Conservation (phyloP, 768 basidiomycete genomes). For the Gelatoporia subvermispora region DNA sequence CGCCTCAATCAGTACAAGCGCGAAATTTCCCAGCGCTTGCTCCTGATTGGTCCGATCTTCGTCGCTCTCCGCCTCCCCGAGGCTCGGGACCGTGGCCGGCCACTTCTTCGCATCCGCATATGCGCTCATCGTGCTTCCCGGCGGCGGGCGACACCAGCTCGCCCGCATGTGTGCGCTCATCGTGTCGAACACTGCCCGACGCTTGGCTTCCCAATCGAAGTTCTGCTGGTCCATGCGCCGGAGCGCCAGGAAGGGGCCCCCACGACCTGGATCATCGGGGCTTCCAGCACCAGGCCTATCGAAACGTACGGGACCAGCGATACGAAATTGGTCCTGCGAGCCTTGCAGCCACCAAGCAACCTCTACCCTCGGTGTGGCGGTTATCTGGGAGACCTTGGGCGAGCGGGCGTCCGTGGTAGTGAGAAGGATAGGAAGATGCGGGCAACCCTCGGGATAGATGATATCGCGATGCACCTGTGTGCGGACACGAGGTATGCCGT, state of each 20-base stretch:
- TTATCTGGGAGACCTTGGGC: conserved; percentile 60
- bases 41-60: conserved; percentile 43
- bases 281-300: conserved; percentile 29
- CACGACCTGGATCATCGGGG: conserved; percentile 13
- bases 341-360: conserved; percentile 71
- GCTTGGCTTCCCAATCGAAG: conserved; percentile 65
- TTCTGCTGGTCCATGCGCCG: conserved; percentile 13
- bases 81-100: conserved; percentile 51
- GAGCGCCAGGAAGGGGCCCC: conserved; percentile 12
- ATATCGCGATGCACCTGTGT: conserved; percentile 60
- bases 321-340: conserved; percentile 68
- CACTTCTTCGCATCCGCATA: conserved; percentile 58
- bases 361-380: conserved; percentile 46
- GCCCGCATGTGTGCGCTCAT: conserved; percentile 66
- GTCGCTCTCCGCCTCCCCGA: conserved; percentile 32
- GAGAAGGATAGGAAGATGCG: conserved; percentile 55
- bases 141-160: conserved; percentile 63
- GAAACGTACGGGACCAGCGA: conserved; percentile 52
- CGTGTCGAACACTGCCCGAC: conserved; percentile 51
- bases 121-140: conserved; percentile 50
- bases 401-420: conserved; percentile 70
- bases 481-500: conserved; percentile 53
- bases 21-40: conserved; percentile 60
- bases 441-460: conserved; percentile 36
- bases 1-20: conserved; percentile 69